These are phyloP conservation scores for Solanum ossicruentum DNA, from an alignment of 257 asterid species.

Conservation along the genomic window DNA sequence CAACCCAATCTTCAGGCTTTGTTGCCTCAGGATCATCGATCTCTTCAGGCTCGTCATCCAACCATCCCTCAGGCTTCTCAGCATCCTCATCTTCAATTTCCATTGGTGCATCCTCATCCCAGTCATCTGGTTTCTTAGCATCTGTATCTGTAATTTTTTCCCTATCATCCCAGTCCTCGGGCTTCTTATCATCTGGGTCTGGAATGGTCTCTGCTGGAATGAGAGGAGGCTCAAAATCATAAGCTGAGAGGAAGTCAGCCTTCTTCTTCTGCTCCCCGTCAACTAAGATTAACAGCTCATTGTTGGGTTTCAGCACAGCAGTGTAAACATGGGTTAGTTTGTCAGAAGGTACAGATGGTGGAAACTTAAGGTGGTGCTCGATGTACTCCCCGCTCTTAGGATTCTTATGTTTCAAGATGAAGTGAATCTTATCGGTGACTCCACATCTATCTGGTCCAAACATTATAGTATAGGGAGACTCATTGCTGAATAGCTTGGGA, in stretches of 20 bases:
- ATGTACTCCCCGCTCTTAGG: conserved; percentile 72
- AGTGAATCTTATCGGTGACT: conserved; percentile 87
- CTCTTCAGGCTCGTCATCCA: conserved; percentile 97
- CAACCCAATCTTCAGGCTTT: conserved; percentile 98
- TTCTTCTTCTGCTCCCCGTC: conserved; percentile 96
- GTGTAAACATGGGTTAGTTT: conserved; percentile 90
- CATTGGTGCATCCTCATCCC: conserved; percentile 96
- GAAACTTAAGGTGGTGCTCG: conserved; percentile 90
- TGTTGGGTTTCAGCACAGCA: conserved; percentile 69
- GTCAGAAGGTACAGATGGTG: conserved; percentile 92
- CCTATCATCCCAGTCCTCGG: conserved; percentile 99
- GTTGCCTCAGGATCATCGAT: conserved; percentile 87
- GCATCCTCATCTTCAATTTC: conserved; percentile 88
- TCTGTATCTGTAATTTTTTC: conserved; percentile 81
- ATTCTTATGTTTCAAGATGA: conserved; percentile 81
- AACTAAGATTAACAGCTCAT: conserved; percentile 56
- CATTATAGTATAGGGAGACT: conserved; percentile 92
- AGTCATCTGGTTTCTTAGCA: conserved; percentile 83
- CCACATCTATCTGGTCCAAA: conserved; percentile 99
- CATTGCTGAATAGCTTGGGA: conserved; percentile 73
- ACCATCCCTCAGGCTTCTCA: conserved; percentile 94
- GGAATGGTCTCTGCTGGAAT: conserved; percentile 84
- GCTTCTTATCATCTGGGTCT: conserved; percentile 91
- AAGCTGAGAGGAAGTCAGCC: conserved; percentile 53
- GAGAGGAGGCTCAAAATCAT: conserved; percentile 79